These are phyloP conservation scores for Xylaria sp. DNA, from an alignment of 495 filamentous ascomycete species.

Conservation along the genomic window DNA sequence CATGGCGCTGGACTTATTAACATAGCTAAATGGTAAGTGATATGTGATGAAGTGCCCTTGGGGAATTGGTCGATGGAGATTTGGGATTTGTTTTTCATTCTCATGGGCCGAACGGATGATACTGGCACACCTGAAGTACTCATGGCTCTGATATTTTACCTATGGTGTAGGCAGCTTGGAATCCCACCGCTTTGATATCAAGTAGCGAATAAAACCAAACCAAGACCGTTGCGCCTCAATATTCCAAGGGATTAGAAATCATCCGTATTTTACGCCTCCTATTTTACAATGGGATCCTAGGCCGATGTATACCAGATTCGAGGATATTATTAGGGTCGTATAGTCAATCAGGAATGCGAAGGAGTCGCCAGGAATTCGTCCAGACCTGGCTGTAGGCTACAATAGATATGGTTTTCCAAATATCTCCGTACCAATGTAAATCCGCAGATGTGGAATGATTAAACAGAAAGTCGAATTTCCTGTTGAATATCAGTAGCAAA, in stretches of 20 bases:
- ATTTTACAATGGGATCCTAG: background rate
- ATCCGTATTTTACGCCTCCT: background rate
- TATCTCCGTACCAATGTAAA: background rate
- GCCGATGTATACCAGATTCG: background rate
- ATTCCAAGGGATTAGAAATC: background rate
- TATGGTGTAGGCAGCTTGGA: background rate
- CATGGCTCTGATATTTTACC: background rate
- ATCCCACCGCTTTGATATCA: background rate
- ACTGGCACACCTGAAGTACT: background rate
- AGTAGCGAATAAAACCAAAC: background rate
- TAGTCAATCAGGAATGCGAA: background rate
- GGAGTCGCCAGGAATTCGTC: background rate
- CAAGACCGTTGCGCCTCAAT: background rate
- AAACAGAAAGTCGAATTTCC: background rate
- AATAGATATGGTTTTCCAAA: background rate
- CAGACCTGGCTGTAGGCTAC: background rate
- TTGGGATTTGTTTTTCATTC: background rate
- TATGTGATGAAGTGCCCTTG: background rate
- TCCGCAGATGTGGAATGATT: background rate
- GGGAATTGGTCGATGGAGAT: background rate
- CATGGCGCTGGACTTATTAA: background rate
- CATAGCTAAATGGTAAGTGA: background rate
- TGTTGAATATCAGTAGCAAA: background rate
- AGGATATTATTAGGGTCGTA: background rate
- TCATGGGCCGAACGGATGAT: background rate